Base-by-base conservation (phyloP, 2,329 filamentous ascomycete genomes). In the Metarhizium rileyi region DNA sequence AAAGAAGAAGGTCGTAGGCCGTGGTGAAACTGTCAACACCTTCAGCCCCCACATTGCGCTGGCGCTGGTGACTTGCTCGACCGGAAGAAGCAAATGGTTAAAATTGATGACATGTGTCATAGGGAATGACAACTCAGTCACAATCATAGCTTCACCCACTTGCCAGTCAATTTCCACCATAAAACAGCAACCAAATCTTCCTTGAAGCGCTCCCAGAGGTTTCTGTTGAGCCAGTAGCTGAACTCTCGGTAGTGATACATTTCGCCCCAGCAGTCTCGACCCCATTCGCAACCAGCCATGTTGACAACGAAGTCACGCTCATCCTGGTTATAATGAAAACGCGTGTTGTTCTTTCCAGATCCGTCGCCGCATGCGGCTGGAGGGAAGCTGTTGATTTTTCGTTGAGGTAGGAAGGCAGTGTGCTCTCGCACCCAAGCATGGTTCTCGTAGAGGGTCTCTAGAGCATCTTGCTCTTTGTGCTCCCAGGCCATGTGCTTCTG, bases 401-500 rank as follows among this genome's bases (percentile, higher is more conserved):
- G 85, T 66, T 97, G 91, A 0, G 87, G 85, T 44, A 96, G 77
- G 69, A 98, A 98, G 4, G 82, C 91, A 3, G 90, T 84, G 59
- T 93, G 87, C 50, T 87, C 83, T 52, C 93, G 83, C 48, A 97
- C 82, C 90, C 93, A 98, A 1, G 93, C 88, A 64, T 97, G 91
- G 49, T 85, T 86, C 50, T 76, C 79, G 70, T 98, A 98, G 54
- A 98, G 76, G 69, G 95, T 86, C 70, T 96, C 90, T 40, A 98
- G 72, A 2, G 90, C 89, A 63, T 97, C 90, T 69, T 98, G 93
- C 67, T 98, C 93, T 66, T 97, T 97, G 74, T 98, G 93, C 62
- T 93, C 90, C 93, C 93, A 98, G 54, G 93, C 81, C 90, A 96
- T 96, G 66, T 98, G 93, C 65, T 90, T 94, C 70, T 98, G 93